Evolutionary conservation across 331 rosid genomes (phyloP), one percentile per base, ranked within the genome.

Genomic region (Telfairia occidentalis): DNA sequence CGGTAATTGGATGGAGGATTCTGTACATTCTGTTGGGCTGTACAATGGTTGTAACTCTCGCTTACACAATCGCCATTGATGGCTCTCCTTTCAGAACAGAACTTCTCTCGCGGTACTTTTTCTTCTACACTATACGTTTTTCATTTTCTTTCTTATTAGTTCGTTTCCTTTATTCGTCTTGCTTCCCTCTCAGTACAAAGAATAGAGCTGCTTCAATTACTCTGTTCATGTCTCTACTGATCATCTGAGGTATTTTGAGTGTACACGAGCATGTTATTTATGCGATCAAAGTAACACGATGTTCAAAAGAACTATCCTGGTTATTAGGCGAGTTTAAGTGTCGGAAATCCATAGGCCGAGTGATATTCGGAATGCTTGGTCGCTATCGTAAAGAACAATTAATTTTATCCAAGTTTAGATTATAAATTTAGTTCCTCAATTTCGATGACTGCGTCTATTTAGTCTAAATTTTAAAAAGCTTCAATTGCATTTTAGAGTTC

Each of bases 1-100:
- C 76, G 78, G 85, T 82, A 46, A 65, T 32, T n/a, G 81, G 80
- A 24, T 78, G 90, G 71, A 84, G 73, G 81, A 67, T 37, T 67
- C 78, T 89, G 34, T 93, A 89, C 79, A 28, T 63, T 35, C 74
- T 77, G 3, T 66, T 87, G 67, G 92, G 95, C 32, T 58, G 65
- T 66, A 54, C 81, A 65, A 85, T 89, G 97, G 75, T 78, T 8
- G 71, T 86, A 54, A 77, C 87, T 26, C 84, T 93, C 61, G 66
- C 78, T 30, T 91, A 82, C 87, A 88, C 94, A 23, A 28, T 88
- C 85, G 13, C 67, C 83, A 79, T 69, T 48, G 90, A 88, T 57
- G 98, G 97, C 8, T 71, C 21, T 78, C 98, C 96, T 16, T 89
- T 91, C 59, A 91, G 91, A 65, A 77, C 35, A 53, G 83, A 89